Base-by-base conservation (phyloP, 2,329 filamentous ascomycete genomes). In the Ophioceras dolichostomum region DNA sequence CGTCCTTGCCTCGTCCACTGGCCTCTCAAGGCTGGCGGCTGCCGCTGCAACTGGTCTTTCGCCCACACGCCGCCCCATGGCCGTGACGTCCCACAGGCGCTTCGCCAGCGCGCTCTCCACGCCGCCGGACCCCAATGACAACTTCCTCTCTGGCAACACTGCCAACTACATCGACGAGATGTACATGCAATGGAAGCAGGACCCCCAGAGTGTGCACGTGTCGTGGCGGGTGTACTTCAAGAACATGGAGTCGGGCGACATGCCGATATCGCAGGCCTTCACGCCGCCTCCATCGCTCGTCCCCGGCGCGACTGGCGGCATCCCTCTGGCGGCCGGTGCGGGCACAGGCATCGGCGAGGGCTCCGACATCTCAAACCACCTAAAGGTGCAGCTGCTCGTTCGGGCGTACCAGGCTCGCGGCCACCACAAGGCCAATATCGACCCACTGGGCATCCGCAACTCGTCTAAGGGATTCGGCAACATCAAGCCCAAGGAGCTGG, bases 81-180 rank as follows among this genome's bases (percentile, higher is more conserved):
- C 68, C 48, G 45, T 72, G 42, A 57, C 64, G 43, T 55, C 61
- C 41, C 68, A 70, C 52, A 68, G 64, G 49, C 60, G 64, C 50
- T 68, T 71, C 62, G 67, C 70, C 44, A 72, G 72, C 45, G 65
- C 72, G 39, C 65, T 65, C 40, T 61, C 68, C 39, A 65, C 63
- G 40, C 57, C 73, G 16, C 74, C 76, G 45, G 86, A 94, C 58
- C 76, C 88, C 47, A 94, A 83, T 61, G 91, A 98, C 64, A 94
- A 80, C 65, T 98, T 98, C 72, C 75, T 98, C 43, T 85, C 87
- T 45, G 91, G 91, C 49, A 96, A 85, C 69, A 91, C 89, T 43
- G 91, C 91, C 63, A 95, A 94, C 68, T 98, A 98, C 67, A 86
- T 98, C 58, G 91, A 98, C 62, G 91, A 95, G 70, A 98, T 98